Evolutionary conservation across 768 basidiomycete species (phyloP), one percentile per base, ranked within the genome.

Genomic region (Pulveroboletus frians): DNA sequence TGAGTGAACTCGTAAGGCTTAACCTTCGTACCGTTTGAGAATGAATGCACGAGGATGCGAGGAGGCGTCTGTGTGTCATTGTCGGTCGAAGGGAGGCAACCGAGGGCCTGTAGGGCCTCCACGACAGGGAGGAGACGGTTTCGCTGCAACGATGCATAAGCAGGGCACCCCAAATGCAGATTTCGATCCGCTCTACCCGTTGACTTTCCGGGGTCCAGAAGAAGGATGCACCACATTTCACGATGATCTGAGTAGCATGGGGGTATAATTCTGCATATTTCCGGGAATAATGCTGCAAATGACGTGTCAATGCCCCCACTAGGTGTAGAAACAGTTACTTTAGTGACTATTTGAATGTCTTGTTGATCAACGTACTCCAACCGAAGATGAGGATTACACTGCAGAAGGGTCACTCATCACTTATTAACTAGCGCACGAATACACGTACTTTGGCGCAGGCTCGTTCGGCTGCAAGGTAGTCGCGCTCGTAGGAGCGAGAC

Each of bases 371-470:
- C 63, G 26, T 35, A 65, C 64, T 60, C 64, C 65, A 65, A 20
- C 64, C 65, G 17, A 65, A 65, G 14, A 65, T 56, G 14, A 65
- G 58, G 39, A 65, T 67, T 9, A 67, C 52, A 10, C 64, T 65
- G 38, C 7, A 20, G 17, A 35, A 31, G 40, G 9, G 35, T 63
- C 20, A 51, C 5, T 27, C 14, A 26, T 17, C 9, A 23, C 0
- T 9, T 13, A 9, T 20, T 21, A 9, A 4, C 23, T 26, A 26
- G 23, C 23, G 9, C 6, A 5, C 3, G 15, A 35, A 39, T 9
- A 30, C 27, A 52, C 65, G 14, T 51, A 65, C 65, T 50, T 55
- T 49, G 64, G 64, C 1, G 43, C 34, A 23, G 55, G 37, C 20
- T 49, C 54, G 35, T 53, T 13, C 8, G 26, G 35, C 17, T 48